Base-by-base conservation (phyloP, 129 eudicot genomes). In the Saposhnikovia divaricata region DNA sequence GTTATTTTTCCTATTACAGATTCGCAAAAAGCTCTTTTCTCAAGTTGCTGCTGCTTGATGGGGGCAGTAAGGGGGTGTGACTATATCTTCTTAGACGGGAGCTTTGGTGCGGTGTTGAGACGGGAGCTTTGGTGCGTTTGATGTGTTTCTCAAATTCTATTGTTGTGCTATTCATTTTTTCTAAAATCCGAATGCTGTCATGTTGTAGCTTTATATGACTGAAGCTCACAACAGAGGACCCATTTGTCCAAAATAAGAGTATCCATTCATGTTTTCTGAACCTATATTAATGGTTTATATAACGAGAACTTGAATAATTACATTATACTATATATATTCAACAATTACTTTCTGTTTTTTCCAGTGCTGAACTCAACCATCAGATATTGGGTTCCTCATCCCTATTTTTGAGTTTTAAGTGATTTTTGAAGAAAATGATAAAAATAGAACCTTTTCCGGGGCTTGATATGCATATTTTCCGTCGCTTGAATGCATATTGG, bases 41-140 rank as follows among this genome's bases (percentile, higher is more conserved):
- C 86, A 81, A 71, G 84, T 83, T 81, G 90, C 84, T 77, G 89
- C 88, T 77, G 89, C 88, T 21, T 89, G 70, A 85, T 81, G 80
- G 47, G 66, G 19, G 27, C 4, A 38, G 68, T 0, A 3, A 4
- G 5, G 12, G 25, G 18, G 14, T 31, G 44, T 28, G 15, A 25
- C 37, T 16, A 25, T 37, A 37, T 61, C 3, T 18, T 59, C n/a
- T 59, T 42, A 34, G 43, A 5, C 55, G 0, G 50, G 19, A 51
- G 18, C 44, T 31, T 23, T 6, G n/a, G 13, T 40, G 21, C 6
- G 10, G 21, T 68, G 66, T 3, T 0, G 39, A 79, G 18, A 16
- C 14, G 28, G 16, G 81, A n/a, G n/a, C 27, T 50, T 23, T 27
- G 19, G 63, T 39, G 34, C 21, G 13, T 42, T n/a, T 39, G 34